These are phyloP conservation scores for Fomitopsis pinicola DNA, from an alignment of 1,284 basidiomycete genomes.

Conservation along the genomic window DNA sequence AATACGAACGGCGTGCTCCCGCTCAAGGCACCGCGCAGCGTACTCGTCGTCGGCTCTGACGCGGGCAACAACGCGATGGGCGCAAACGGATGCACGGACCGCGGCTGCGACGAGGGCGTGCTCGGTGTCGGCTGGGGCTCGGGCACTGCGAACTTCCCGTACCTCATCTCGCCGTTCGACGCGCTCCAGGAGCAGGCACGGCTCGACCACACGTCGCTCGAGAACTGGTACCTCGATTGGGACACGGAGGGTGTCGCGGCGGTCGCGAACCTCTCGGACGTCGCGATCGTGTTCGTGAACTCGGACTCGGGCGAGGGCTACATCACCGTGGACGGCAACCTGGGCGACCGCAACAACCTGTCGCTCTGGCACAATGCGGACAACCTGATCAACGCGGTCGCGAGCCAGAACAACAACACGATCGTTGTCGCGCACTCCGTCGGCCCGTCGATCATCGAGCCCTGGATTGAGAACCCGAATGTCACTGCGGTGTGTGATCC, in stretches of 20 bases:
- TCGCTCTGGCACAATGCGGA: constrained; percentile 81
- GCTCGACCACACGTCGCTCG: constrained; percentile 52
- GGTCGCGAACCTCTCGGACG: constrained; percentile 49
- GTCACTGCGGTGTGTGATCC: constrained; percentile 51
- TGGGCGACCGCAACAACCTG: constrained; percentile 73
- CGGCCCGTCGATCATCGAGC: constrained; percentile 68
- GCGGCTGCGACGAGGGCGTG: constrained; percentile 61
- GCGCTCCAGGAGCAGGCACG: constrained; percentile 65
- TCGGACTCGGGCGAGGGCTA: constrained; percentile 75
- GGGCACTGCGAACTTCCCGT: constrained; percentile 53
- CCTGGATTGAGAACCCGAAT: constrained; percentile 77
- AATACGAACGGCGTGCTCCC: constrained; percentile 69
- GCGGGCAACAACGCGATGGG: constrained; percentile 66
- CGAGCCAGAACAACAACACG: constrained; percentile 68
- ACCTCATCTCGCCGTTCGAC: constrained; percentile 61
- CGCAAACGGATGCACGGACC: constrained; percentile 71
- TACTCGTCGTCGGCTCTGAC: constrained; percentile 63
- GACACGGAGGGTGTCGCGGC: constrained; percentile 46
- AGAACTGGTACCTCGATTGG: constrained; percentile 66
- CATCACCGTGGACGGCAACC: constrained; percentile 72
- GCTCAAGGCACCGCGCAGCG: constrained; percentile 50
- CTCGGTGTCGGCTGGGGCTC: constrained; percentile 80
- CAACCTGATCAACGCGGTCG: constrained; percentile 53
- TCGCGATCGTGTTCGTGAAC: constrained; percentile 72
- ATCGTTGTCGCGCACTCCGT: constrained; percentile 80